These are phyloP conservation scores for Rauvolfia tetraphylla DNA, from an alignment of 257 asterid species.

Conservation along the genomic window DNA sequence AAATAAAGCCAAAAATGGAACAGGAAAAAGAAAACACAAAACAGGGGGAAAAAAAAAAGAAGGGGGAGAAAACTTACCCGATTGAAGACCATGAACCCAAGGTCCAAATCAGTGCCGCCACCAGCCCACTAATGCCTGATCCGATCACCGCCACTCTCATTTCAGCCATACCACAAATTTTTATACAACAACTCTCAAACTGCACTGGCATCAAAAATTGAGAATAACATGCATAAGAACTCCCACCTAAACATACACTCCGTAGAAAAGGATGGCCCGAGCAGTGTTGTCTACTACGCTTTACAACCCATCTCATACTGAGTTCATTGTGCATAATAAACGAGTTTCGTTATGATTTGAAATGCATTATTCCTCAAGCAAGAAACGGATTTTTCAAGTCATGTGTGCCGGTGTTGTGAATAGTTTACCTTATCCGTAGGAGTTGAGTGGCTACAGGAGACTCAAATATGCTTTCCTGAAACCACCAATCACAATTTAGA, in stretches of 20 bases:
- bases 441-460: neutral
- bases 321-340: too few relatives aligned
- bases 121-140: slow-evolving; percentile 77
- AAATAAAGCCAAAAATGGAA: too few relatives aligned
- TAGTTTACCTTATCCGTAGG: neutral
- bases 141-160: slow-evolving; percentile 92
- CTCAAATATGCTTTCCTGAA: neutral
- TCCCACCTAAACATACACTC: too few relatives aligned
- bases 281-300: too few relatives aligned
- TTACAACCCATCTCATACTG: too few relatives aligned
- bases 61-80: slow-evolving; percentile 39
- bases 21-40: neutral
- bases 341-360: too few relatives aligned
- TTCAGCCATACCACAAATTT: neutral
- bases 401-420: too few relatives aligned
- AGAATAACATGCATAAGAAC: too few relatives aligned
- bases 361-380: too few relatives aligned
- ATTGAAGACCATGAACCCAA: slow-evolving; percentile 84
- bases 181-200: neutral
- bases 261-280: too few relatives aligned
- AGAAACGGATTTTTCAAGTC: too few relatives aligned
- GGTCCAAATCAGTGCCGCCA: slow-evolving; percentile 63
- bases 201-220: neutral
- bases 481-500: too few relatives aligned
- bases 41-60: neutral